phyloP scores from a whole-genome alignment of 2,329 filamentous ascomycete genomes.

The Knoxdaviesia capensis region DNA sequence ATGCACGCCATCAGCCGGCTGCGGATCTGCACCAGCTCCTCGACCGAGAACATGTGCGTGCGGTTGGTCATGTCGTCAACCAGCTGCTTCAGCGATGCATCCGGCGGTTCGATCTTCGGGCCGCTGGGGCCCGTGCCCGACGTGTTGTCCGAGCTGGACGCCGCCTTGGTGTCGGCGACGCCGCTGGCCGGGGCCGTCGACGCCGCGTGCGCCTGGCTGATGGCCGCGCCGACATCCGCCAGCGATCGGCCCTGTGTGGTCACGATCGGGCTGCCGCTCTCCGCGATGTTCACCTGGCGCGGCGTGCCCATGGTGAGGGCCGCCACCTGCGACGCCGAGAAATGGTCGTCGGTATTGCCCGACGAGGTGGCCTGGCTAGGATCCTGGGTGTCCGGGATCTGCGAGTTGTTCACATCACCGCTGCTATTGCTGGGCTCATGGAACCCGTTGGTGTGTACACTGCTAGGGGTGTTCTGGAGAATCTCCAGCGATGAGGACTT shows the following conservation, averaged over 20 bases:
- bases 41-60: conserved; percentile 65
- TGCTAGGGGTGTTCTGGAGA: background rate
- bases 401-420: conserved; percentile 14
- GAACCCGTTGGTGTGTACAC: conserved; percentile 39
- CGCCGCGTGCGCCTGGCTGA: too few species aligned
- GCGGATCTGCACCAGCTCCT: conserved; percentile 89
- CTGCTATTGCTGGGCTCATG: conserved; percentile 19
- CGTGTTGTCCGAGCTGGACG: too few species aligned
- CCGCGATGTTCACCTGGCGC: too few species aligned
- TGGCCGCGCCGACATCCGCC: too few species aligned
- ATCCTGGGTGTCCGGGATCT: conserved; percentile 34
- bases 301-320: too few species aligned
- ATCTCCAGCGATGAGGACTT: conserved; percentile 60
- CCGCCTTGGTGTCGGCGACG: too few species aligned
- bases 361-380: conserved; percentile 26
- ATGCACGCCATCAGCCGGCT: conserved; percentile 77
- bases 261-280: too few species aligned
- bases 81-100: conserved; percentile 14
- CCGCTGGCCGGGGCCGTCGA: too few species aligned
- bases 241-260: too few species aligned
- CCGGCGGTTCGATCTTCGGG: too few species aligned
- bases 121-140: too few species aligned
- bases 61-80: conserved; percentile 41
- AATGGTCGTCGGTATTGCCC: background rate
- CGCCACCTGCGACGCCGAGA: too few species aligned